Percentiles rank a stretch among this genome's conserved stretches.
Conservation (phyloP, 2,329 filamentous ascomycete species). For the Malbranchea zuffiana region DNA sequence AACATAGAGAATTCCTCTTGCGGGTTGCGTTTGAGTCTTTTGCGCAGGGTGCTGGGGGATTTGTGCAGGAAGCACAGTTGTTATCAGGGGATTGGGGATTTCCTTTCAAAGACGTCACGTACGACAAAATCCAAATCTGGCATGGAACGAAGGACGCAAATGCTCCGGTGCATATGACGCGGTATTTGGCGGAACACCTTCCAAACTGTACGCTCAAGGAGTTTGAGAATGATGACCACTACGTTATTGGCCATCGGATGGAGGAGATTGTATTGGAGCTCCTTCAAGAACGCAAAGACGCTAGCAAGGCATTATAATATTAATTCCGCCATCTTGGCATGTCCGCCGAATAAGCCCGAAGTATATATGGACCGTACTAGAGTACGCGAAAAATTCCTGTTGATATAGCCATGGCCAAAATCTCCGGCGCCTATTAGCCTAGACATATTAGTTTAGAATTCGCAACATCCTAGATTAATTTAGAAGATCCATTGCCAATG, state of each 20-base stretch:
- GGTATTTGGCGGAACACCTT: slow-evolving; percentile 30
- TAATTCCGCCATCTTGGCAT: too few species aligned
- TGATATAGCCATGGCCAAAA: too few species aligned
- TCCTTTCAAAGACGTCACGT: slow-evolving; percentile 19
- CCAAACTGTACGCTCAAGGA: slow-evolving; percentile 26
- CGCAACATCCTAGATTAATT: too few species aligned
- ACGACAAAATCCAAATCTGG: slow-evolving; percentile 19
- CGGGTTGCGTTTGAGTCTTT: slow-evolving; percentile 20
- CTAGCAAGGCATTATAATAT: too few species aligned
- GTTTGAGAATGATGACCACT: slow-evolving; percentile 23
- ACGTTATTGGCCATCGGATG: slow-evolving; percentile 2
- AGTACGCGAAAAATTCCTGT: too few species aligned
- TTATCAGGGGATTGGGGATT: slow-evolving; percentile 24
- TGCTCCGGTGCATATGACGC: slow-evolving; percentile 24
- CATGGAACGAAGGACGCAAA: slow-evolving; percentile 23
- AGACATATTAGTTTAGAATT: too few species aligned
- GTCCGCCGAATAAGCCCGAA: too few species aligned
- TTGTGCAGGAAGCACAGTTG: slow-evolving; percentile 21
- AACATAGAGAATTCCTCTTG: slow-evolving; percentile 12
- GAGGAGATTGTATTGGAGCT: slow-evolving; percentile 8
- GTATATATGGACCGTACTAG: too few species aligned
- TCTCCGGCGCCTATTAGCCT: too few species aligned
- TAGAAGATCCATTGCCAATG: too few species aligned
- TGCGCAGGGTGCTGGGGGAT: slow-evolving; percentile 18
- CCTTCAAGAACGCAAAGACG: too few species aligned